Percentiles rank a stretch among this genome's conserved stretches.
Evolutionary conservation across 2,329 filamentous ascomycete species (phyloP).

Genomic region (Ceratocystis ficicola): DNA sequence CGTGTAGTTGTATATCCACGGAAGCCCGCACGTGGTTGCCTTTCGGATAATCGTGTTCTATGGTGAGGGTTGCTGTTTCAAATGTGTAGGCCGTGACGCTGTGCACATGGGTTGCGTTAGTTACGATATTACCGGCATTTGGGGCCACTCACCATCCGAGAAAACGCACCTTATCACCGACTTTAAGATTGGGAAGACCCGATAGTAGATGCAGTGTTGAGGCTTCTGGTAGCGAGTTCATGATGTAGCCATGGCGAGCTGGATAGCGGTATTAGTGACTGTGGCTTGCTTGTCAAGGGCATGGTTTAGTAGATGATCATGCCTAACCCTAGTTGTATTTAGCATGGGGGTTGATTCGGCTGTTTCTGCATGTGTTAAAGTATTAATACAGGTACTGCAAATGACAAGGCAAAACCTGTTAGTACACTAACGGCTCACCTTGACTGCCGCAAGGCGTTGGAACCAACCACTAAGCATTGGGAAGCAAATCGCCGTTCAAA

Average conservation of each 20-base stretch:
- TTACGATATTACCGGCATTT: background rate
- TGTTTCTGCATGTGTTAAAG: background rate
- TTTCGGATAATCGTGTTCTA: conserved; percentile 55
- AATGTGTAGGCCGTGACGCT: conserved; percentile 40
- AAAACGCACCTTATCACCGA: conserved; percentile 74
- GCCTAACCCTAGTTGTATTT: background rate
- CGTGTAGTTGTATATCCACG: conserved; percentile 60
- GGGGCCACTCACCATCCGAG: conserved; percentile 64
- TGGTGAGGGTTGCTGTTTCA: conserved; percentile 46
- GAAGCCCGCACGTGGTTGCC: conserved; percentile 37
- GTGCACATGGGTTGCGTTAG: conserved; percentile 24
- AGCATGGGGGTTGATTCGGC: background rate
- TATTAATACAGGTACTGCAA: background rate
- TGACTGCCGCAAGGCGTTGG: background rate
- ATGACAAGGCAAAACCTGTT: background rate
- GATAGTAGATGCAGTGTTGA: conserved; percentile 54
- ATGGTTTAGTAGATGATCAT: no score
- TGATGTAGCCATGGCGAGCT: background rate
- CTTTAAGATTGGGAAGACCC: conserved; percentile 39
- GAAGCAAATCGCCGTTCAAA: conserved; percentile 6
- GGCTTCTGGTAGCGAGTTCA: conserved; percentile 50
- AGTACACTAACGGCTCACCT: background rate
- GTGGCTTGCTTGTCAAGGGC: no score
- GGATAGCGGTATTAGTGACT: no score
- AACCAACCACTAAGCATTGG: background rate